These are phyloP conservation scores for Umbelopsis vinacea DNA, from an alignment of 192 early-diverging fungal genomes.

Conservation along the genomic window DNA sequence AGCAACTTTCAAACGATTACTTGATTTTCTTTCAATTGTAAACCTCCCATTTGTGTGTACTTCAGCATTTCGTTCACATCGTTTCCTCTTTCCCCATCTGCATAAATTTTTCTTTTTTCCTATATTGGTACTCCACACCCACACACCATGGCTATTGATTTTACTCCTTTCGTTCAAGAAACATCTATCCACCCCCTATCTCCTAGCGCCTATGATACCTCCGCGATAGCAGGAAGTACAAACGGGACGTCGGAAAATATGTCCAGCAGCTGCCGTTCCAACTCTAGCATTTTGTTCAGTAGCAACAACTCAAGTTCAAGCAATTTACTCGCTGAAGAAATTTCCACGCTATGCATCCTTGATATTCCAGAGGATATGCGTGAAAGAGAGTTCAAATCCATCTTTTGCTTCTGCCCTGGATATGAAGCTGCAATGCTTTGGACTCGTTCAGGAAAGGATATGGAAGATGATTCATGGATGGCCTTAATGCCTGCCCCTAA, in stretches of 20 bases:
- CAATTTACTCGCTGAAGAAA: slow-evolving; percentile 72
- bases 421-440: slow-evolving; percentile 85
- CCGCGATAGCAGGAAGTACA: slow-evolving; percentile 7
- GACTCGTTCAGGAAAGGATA: slow-evolving; percentile 6
- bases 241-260: slow-evolving; percentile 18
- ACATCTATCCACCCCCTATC: slow-evolving; percentile 1
- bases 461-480: not conserved
- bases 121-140: not conserved
- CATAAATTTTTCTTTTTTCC: not conserved
- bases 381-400: slow-evolving; percentile 99
- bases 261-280: slow-evolving; percentile 15
- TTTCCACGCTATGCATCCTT: slow-evolving; percentile 99
- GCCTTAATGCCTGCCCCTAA: not conserved
- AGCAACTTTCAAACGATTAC: not conserved
- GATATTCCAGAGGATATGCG: slow-evolving; percentile 99
- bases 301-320: slow-evolving; percentile 17
- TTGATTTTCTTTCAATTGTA: not conserved
- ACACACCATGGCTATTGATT: slow-evolving; percentile 17
- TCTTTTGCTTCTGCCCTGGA: slow-evolving; percentile 96
- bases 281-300: slow-evolving; percentile 13
- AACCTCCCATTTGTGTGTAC: not conserved
- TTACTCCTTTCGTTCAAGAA: slow-evolving; percentile 21
- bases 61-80: not conserved
- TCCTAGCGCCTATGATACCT: slow-evolving; percentile 8
- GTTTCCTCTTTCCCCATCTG: not conserved